Evolutionary conservation across 345 rosid species (phyloP).

Genomic region (Eucalyptus camaldulensis): DNA sequence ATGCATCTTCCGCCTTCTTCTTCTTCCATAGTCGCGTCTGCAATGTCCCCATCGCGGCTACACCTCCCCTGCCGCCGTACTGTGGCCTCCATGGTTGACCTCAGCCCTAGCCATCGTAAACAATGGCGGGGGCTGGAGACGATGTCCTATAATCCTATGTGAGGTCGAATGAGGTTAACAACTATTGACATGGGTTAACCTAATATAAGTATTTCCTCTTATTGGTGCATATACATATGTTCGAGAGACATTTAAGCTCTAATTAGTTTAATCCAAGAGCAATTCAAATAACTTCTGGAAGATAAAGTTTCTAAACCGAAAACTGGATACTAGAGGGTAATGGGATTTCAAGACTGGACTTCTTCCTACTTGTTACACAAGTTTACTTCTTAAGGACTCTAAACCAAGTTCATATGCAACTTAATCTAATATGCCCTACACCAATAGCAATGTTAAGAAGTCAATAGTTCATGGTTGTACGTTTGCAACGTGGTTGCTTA

Average conservation of each 20-base stretch:
- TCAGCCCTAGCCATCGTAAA: not conserved
- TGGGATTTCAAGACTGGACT: not conserved
- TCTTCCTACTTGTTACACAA: not conserved
- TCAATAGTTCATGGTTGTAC: not conserved
- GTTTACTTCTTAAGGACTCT: not conserved
- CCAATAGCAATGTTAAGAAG: not conserved
- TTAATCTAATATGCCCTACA: not conserved
- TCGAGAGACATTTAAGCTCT: not conserved
- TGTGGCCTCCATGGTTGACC: not conserved
- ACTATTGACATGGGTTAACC: not conserved
- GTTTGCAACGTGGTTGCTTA: not conserved
- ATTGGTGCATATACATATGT: not conserved
- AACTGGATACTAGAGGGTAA: not conserved
- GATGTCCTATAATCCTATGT: not conserved
- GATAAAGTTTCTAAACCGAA: not conserved
- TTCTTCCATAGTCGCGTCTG: not conserved
- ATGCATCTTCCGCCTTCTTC: not conserved
- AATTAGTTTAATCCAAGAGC: not conserved
- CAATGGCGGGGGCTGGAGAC: not conserved
- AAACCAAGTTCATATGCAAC: not conserved
- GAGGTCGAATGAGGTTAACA: not conserved
- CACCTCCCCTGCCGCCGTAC: not conserved
- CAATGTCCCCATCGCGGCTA: not conserved
- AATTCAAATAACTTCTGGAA: not conserved
- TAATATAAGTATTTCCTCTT: not conserved